phyloP scores from a whole-genome alignment of 2,329 filamentous ascomycete genomes.

The Ophiostoma sp. region DNA sequence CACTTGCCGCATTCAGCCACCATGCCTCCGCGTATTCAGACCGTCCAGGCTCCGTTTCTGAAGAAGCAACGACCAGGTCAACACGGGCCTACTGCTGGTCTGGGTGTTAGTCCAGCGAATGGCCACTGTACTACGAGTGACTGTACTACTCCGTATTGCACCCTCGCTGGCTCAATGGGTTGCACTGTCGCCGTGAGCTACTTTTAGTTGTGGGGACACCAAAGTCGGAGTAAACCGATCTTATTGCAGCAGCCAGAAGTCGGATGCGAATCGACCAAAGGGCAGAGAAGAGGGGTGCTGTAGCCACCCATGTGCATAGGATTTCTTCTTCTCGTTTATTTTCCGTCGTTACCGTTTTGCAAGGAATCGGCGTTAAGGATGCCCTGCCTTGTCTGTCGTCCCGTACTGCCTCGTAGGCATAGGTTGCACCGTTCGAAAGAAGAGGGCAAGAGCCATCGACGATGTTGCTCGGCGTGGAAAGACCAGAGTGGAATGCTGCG shows the following conservation, averaged over 20 bases:
- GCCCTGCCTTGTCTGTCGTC: too few relatives aligned
- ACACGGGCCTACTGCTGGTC: slow-evolving; percentile 12
- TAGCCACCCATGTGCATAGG: background rate
- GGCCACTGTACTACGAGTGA: background rate
- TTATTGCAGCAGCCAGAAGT: background rate
- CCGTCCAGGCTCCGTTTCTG: slow-evolving; percentile 1
- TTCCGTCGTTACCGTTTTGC: background rate
- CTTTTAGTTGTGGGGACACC: background rate
- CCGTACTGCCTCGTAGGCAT: too few relatives aligned
- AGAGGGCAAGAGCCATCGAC: background rate
- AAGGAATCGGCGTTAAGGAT: too few relatives aligned
- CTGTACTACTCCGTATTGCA: background rate
- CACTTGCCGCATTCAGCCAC: slow-evolving; percentile 1
- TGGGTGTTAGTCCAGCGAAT: slow-evolving; percentile 10
- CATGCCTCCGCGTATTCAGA: background rate
- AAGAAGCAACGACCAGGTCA: background rate
- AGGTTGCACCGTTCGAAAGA: too few relatives aligned
- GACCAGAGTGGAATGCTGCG: background rate
- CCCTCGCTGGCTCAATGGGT: background rate
- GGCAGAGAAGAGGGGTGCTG: too few relatives aligned
- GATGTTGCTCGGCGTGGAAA: background rate
- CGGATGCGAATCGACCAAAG: background rate
- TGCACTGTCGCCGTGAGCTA: background rate
- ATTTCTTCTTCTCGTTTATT: background rate
- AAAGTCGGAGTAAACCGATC: background rate